Percentiles rank a stretch among this genome's conserved stretches.
Evolutionary conservation across 139 green algal genomes (phyloP).

Genomic region (Chlamydomonas eustigma): DNA sequence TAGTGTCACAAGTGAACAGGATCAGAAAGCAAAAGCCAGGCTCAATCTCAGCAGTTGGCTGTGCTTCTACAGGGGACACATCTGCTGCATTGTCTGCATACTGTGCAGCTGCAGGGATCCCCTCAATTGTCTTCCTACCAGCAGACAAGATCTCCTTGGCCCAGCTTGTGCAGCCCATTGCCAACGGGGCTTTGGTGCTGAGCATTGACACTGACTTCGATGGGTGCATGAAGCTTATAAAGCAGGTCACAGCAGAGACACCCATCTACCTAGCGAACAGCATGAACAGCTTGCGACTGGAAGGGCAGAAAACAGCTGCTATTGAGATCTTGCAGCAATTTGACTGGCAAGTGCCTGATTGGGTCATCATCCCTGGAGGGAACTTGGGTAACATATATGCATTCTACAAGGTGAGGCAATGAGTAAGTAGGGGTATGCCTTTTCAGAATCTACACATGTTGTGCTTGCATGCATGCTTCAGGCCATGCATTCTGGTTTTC

Average conservation of each 20-base stretch:
- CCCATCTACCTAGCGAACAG: constrained; percentile 99
- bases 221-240: constrained; percentile 98
- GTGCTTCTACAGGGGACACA: constrained; percentile 97
- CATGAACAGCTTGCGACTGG: constrained; percentile 96
- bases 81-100: constrained; percentile 95
- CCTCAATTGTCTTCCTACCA: constrained; percentile 98
- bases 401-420: constrained; percentile 91
- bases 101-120: constrained; percentile 93
- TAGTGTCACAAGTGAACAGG: constrained; percentile 75
- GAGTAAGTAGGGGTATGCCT: too few species aligned
- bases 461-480: too few species aligned
- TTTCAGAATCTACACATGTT: too few species aligned
- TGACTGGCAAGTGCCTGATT: constrained; percentile 96
- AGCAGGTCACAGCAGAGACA: constrained; percentile 70
- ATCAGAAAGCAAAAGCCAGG: constrained; percentile 85
- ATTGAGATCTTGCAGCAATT: constrained; percentile 99
- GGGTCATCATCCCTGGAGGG: constrained; percentile 97
- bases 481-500: too few species aligned
- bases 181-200: constrained; percentile 96
- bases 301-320: constrained; percentile 98
- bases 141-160: constrained; percentile 97
- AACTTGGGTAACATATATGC: constrained; percentile 99
- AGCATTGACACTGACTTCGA: constrained; percentile 99
- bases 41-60: constrained; percentile 90
- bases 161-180: constrained; percentile 98